Evolutionary conservation across 2,329 filamentous ascomycete species (phyloP).

Genomic region (Nemania sp.): DNA sequence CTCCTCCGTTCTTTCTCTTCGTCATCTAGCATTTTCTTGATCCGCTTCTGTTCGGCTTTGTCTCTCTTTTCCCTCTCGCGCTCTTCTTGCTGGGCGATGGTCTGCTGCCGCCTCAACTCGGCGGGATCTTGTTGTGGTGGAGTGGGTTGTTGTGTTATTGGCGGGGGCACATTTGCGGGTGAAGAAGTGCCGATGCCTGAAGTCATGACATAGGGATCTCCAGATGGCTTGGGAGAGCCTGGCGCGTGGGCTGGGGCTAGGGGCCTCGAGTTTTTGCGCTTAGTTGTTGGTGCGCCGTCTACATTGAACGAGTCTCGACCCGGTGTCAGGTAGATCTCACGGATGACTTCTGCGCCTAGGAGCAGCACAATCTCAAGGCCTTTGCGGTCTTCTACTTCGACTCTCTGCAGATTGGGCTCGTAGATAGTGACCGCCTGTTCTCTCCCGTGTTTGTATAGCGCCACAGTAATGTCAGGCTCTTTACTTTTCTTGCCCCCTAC

Average conservation of each 20-base stretch:
- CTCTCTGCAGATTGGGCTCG: conserved; percentile 88
- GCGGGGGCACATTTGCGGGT: conserved; percentile 53
- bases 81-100: conserved; percentile 65
- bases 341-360: conserved; percentile 71
- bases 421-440: conserved; percentile 81
- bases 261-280: conserved; percentile 61
- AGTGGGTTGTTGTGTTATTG: conserved; percentile 45
- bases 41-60: conserved; percentile 65
- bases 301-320: conserved; percentile 85
- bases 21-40: conserved; percentile 73
- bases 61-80: conserved; percentile 69
- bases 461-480: conserved; percentile 96
- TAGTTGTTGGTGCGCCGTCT: conserved; percentile 55
- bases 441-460: conserved; percentile 80
- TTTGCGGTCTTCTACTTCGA: conserved; percentile 94
- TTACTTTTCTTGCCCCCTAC: conserved; percentile 81
- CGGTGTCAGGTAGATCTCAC: conserved; percentile 73
- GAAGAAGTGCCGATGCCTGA: conserved; percentile 59
- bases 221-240: conserved; percentile 44
- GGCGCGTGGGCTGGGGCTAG: conserved; percentile 47
- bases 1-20: conserved; percentile 72
- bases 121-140: conserved; percentile 54
- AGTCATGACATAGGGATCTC: conserved; percentile 54
- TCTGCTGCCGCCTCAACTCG: conserved; percentile 80
- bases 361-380: conserved; percentile 87